A percentile compares a stretch with the other conserved stretches of the same genome.
phyloP scores from a whole-genome alignment of 1,139 yeast genomes.

The Tardiomyces depauwii region DNA sequence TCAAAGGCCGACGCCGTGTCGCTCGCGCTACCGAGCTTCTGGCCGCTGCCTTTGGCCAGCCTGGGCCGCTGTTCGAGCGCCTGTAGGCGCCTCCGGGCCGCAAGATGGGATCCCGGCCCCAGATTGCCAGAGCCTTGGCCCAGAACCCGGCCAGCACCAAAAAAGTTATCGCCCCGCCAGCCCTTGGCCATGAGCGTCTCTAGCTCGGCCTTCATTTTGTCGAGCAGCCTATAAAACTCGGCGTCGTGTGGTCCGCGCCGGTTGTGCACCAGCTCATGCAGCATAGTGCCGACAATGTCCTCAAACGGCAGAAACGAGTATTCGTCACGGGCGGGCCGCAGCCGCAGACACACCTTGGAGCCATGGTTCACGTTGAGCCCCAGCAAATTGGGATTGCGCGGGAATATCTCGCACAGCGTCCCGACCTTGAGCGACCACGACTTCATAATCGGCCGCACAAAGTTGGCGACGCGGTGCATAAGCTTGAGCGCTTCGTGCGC shows the following conservation, averaged over 20 bases:
- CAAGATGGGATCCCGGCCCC: neutral
- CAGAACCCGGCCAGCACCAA: constrained; percentile 43
- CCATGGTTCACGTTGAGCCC: constrained; percentile 90
- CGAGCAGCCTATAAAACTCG: constrained; percentile 54
- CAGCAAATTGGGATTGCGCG: constrained; percentile 52
- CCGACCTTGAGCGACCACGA: constrained; percentile 56
- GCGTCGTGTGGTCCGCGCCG: constrained; percentile 70
- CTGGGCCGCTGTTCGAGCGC: constrained; percentile 9
- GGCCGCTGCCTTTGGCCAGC: constrained; percentile 14
- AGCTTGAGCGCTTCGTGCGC: constrained; percentile 21
- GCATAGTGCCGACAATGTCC: constrained; percentile 66
- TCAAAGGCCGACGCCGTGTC: neutral
- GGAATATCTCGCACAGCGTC: constrained; percentile 70
- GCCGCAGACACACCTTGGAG: constrained; percentile 55
- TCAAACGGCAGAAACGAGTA: constrained; percentile 52
- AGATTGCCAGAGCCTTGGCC: constrained; percentile 27
- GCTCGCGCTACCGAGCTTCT: constrained; percentile 13
- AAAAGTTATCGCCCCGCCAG: constrained; percentile 30
- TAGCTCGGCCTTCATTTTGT: constrained; percentile 47
- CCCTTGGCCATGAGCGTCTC: constrained; percentile 41
- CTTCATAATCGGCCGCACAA: constrained; percentile 54
- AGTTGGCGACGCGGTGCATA: constrained; percentile 22
- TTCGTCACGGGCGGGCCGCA: constrained; percentile 50
- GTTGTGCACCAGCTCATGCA: constrained; percentile 86
- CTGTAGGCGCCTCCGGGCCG: constrained; percentile 3